Percentiles rank a stretch among this genome's conserved stretches.
These are phyloP conservation scores for Lathyrus sativus DNA, from an alignment of 306 rosid genomes.

Conservation along the genomic window DNA sequence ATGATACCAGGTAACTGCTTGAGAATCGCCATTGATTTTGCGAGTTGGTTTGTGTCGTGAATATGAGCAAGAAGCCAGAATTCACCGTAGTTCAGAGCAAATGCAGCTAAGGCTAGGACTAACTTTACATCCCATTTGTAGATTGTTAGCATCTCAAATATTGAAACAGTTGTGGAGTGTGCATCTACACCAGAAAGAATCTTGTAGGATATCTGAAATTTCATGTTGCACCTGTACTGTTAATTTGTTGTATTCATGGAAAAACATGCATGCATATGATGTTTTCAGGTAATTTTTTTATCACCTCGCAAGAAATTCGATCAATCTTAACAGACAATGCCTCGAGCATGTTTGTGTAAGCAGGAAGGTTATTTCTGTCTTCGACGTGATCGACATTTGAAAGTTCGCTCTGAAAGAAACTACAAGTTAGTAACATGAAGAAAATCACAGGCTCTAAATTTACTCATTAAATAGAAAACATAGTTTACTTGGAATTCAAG, in stretches of 20 bases:
- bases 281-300: neutral
- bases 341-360: constrained; percentile 47
- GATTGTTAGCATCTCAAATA: constrained; percentile 47
- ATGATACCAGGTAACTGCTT: constrained; percentile 53
- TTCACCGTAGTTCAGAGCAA: constrained; percentile 49
- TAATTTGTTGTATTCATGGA: constrained; percentile 11
- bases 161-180: constrained; percentile 47
- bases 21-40: constrained; percentile 55
- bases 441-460: no score
- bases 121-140: constrained; percentile 58
- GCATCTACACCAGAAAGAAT: constrained; percentile 47
- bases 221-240: constrained; percentile 26
- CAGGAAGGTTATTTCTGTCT: constrained; percentile 39
- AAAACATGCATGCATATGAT: neutral
- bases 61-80: constrained; percentile 57
- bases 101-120: constrained; percentile 53
- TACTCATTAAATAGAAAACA: neutral
- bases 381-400: constrained; percentile 41
- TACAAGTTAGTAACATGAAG: constrained; percentile 13
- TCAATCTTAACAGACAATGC: constrained; percentile 53
- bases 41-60: constrained; percentile 47
- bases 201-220: constrained; percentile 53
- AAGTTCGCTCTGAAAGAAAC: constrained; percentile 41
- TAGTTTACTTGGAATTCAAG: constrained; percentile 11
- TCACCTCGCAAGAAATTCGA: constrained; percentile 61